These are phyloP conservation scores for Solanum boliviense DNA, from an alignment of 257 asterid genomes.

Conservation along the genomic window DNA sequence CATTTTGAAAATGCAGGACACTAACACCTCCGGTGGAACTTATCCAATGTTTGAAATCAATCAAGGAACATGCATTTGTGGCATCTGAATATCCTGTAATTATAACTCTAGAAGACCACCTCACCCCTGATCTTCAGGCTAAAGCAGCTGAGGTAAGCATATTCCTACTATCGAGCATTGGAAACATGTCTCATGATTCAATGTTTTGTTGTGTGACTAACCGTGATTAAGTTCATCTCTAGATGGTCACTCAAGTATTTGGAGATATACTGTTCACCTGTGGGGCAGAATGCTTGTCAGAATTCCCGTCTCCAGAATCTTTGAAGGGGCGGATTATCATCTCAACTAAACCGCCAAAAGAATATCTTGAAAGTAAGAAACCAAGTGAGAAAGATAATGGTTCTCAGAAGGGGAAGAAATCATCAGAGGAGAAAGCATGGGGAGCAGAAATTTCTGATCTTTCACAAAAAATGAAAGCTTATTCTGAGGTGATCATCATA, in stretches of 20 bases:
- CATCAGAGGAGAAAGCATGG: constrained; percentile 47
- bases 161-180: not conserved
- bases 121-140: constrained; percentile 61
- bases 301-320: constrained; percentile 66
- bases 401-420: constrained; percentile 10
- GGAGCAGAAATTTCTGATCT: constrained; percentile 43
- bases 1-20: constrained; percentile 33
- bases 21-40: constrained; percentile 60
- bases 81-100: constrained; percentile 72
- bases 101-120: constrained; percentile 76
- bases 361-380: constrained; percentile 36
- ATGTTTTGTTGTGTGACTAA: not conserved
- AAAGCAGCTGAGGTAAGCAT: constrained; percentile 56
- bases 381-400: constrained; percentile 14
- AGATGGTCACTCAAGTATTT: constrained; percentile 55
- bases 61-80: constrained; percentile 53
- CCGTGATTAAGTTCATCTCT: not conserved
- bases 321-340: constrained; percentile 40
- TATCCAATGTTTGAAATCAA: constrained; percentile 54
- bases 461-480: not conserved
- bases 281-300: constrained; percentile 28
- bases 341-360: constrained; percentile 77
- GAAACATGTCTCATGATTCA: too few relatives aligned
- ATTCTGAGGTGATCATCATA: constrained; percentile 9
- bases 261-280: constrained; percentile 35